phyloP scores from a whole-genome alignment of 2,329 filamentous ascomycete species.

The Cladophialophora exuberans region DNA sequence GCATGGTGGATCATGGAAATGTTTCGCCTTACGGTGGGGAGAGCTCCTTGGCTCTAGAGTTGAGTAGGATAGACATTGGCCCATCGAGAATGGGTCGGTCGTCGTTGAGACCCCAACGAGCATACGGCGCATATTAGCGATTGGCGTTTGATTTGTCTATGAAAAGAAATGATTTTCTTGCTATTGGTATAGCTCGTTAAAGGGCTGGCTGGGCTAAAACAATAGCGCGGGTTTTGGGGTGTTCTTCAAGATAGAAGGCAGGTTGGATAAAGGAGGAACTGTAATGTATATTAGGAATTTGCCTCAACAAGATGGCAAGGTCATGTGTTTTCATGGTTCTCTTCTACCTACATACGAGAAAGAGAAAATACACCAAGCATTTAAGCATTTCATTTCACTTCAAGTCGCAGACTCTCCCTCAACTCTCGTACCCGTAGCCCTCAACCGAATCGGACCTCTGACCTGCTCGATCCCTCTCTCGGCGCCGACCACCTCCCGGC shows the following conservation, averaged over 20 bases:
- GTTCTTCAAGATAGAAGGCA: too few species aligned
- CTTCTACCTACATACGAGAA: too few species aligned
- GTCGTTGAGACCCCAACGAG: slow-evolving; percentile 19
- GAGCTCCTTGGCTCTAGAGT: slow-evolving; percentile 60
- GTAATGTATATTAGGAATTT: too few species aligned
- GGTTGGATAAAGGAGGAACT: too few species aligned
- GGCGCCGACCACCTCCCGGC: slow-evolving; percentile 41
- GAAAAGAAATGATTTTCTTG: background rate
- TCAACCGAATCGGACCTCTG: slow-evolving; percentile 49
- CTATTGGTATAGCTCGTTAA: too few species aligned
- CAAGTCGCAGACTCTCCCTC: too few species aligned
- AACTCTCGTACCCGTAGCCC: background rate
- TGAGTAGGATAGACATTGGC: slow-evolving; percentile 57
- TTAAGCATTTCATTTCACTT: too few species aligned
- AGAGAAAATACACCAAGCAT: too few species aligned
- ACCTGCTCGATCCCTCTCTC: slow-evolving; percentile 42
- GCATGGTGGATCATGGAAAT: background rate
- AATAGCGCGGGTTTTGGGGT: too few species aligned
- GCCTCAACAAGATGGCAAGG: too few species aligned
- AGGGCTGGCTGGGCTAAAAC: too few species aligned
- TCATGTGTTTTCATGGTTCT: too few species aligned
- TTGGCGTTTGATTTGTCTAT: background rate
- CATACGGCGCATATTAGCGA: slow-evolving; percentile 27
- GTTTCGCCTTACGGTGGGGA: slow-evolving; percentile 30
- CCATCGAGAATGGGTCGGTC: slow-evolving; percentile 29